Base-by-base conservation (phyloP, 2,329 filamentous ascomycete species). In the Penicillium sp. region DNA sequence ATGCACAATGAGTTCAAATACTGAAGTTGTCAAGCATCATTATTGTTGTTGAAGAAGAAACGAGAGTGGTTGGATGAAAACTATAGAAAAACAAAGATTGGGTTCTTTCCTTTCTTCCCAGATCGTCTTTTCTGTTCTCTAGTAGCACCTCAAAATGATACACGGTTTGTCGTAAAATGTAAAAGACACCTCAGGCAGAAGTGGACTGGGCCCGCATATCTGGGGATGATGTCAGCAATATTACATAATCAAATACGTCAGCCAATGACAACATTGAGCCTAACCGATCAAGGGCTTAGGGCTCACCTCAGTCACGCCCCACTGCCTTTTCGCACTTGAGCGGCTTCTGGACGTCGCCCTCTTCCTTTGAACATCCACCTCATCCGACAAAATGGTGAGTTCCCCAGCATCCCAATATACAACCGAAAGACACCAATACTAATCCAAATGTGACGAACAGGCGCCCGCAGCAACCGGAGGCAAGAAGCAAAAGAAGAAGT, bases 401-500 rank as follows among this genome's bases (percentile, higher is more conserved):
- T 50, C 53, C 47, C 36, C 55, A 62, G 57, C n/a, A 31, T 54
- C 57, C 39, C 46, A 29, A 39, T 36, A 27, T 50, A 45, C 44
- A 41, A 19, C 23, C 46, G 15, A 5, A 44, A 48, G 19, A 51
- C 47, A 43, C 5, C 54, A 34, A 57, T 43, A 56, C 31, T 47
- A 53, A 59, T 58, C 60, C 62, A 60, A 31, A 66, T 60, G 61
- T 40, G 52, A 53, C 21, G 21, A 52, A 67, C 58, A 80, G 76
- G 78, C 78, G 61, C 76, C 78, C 68, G 73, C 77, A 78, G 75
- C 75, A 76, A 65, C 74, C 70, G 76, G 75, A 67, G 76, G 75
- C 73, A 79, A 79, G 75, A 80, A 80, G 73, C 78, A 80, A 66
- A 81, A 81, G 78, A 81, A 82, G 78, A 82, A 82, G 79, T 82